Conservation (phyloP, 2,329 filamentous ascomycete species). For the Calcarisporium arbuscula region DNA sequence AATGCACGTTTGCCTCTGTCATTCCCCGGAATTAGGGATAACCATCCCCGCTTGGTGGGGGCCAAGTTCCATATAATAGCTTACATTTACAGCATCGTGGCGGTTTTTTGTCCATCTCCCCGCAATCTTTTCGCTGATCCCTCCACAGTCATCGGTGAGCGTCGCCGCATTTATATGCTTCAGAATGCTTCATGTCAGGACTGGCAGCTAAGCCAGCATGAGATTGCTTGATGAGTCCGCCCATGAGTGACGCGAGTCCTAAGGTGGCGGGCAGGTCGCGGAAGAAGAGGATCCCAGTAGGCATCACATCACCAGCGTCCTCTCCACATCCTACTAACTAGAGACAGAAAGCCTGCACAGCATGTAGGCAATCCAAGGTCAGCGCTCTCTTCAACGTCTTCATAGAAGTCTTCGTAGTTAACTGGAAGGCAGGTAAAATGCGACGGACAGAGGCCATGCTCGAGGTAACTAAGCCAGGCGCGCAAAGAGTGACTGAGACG, state of each 20-base stretch:
- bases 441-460: conserved; percentile 18
- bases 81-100: no score
- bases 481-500: neutral
- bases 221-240: neutral
- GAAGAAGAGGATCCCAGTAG: conserved; percentile 16
- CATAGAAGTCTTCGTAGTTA: neutral
- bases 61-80: no score
- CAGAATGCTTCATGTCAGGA: no score
- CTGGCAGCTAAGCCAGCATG: no score
- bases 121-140: no score
- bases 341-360: conserved; percentile 18
- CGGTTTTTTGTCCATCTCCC: no score
- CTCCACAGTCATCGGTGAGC: no score
- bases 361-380: conserved; percentile 21
- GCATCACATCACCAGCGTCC: neutral
- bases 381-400: neutral
- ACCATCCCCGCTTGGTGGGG: no score
- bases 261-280: conserved; percentile 8
- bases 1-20: no score
- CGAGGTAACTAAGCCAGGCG: conserved; percentile 11
- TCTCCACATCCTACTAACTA: conserved; percentile 1
- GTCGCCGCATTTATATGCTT: no score
- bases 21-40: no score
- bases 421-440: conserved; percentile 14
- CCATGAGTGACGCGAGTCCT: neutral